Evolutionary conservation across 2,329 filamentous ascomycete species (phyloP), one percentile per base, ranked within the genome.

Genomic region (Colletotrichum zoysiae): DNA sequence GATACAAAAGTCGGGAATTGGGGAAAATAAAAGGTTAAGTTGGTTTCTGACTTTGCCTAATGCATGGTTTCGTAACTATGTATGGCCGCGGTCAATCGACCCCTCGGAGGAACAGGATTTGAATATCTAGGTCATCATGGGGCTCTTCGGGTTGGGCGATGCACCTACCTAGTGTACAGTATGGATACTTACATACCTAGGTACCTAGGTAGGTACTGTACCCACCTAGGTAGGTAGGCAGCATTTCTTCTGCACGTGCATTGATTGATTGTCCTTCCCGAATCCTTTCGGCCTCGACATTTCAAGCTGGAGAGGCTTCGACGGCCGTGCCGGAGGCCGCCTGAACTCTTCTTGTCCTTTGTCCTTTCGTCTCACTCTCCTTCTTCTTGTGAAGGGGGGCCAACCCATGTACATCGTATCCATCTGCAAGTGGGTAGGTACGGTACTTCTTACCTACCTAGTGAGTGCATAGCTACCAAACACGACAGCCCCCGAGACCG

Each of bases 311-410:
- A 51, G 20, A 51, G 59, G 46, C 18, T 23, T 55, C 51, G 40
- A 59, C 35, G 65, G 56, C 26, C 44, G 67, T 42, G 23, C 16
- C 65, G 68, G 64, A 71, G 68, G 68, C 68, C 65, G 68, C 68
- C 68, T 44, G 58, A 68, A 57, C 44, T 71, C 35, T 50, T 64
- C 40, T n/a, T 20, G 18, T 46, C 20, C 56, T 26, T 59, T 26
- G 26, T 46, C 20, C 56, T 26, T 44, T 18, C 55, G 35, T 26
- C 55, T 40, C 6, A n/a, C 20, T 20, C 44, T 46, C 9, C 18
- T 16, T 42, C n/a, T 35, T 50, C 33, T 62, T n/a, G 33, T n/a
- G 18, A 46, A 46, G 44, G 42, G 7, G 23, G 14, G 8, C 14
- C 2, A 7, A 18, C 7, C 23, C 3, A 11, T 33, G 48, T 64